Evolutionary conservation across 495 filamentous ascomycete species (phyloP), one percentile per base, ranked within the genome.

Genomic region (Aspergillus ellipticus): DNA sequence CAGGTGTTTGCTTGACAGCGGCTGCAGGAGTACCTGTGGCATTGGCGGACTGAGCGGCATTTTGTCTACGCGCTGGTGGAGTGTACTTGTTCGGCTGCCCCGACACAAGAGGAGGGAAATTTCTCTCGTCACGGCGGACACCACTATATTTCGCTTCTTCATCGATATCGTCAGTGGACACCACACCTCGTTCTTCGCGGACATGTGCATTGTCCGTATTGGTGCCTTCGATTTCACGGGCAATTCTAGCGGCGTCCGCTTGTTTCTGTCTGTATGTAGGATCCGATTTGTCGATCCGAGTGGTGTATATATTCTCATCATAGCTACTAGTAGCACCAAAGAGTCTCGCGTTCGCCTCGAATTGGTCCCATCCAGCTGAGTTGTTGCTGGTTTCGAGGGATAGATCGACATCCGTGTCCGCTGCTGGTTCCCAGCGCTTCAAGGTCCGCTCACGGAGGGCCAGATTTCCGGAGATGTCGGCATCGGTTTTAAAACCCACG

Each of bases 101-200:
- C 60, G 81, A 77, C 21, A 82, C 65, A 39, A 92, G 74, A 8
- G 88, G 82, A n/a, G 86, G 83, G 63, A 89, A 89, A 20, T 83
- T 79, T 60, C 72, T 69, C 28, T 82, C 80, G 47, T 85, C 82
- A 49, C 94, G 85, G 37, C 83, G 87, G 17, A 99, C 94, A 65
- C 92, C 92, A 68, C 92, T 96, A 68, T 96, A 97, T 66, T 94
- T 97, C 57, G 92, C 90, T 70, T 93, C 89, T 68, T 93, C 89
- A 65, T 99, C 94, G 68, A 87, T 78, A 19, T 81, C 85, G 55
- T 89, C 86, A 9, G 72, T 74, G 51, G 80, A 77, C 22, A 80
- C 79, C 61, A 86, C 79, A n/a, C 90, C 85, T 65, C 91, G 82
- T 75, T 97, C 93, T 66, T 97, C 93, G 3, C 87, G 87, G 53